phyloP scores from a whole-genome alignment of 257 asterid species.

The Pogostemon cablin region DNA sequence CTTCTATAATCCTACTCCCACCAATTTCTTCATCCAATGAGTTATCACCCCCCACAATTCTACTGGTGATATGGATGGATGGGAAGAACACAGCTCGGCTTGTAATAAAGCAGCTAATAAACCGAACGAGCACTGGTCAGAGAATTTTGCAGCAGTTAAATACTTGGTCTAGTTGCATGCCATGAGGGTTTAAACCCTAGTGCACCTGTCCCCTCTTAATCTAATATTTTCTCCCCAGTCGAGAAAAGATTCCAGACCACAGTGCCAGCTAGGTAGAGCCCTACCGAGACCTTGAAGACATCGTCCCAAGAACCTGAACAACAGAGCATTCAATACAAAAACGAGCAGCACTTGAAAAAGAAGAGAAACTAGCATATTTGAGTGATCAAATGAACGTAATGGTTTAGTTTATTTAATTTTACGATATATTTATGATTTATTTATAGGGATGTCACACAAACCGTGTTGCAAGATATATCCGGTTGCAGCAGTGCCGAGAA shows the following conservation, averaged over 20 bases:
- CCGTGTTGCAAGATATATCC: slow-evolving; percentile 96
- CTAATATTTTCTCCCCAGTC: slow-evolving; percentile 82
- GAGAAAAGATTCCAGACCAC: slow-evolving; percentile 86
- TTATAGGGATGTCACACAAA: slow-evolving; percentile 29
- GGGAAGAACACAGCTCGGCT: slow-evolving; percentile 10
- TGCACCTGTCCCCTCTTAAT: slow-evolving; percentile 29
- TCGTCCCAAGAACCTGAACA: slow-evolving; percentile 82
- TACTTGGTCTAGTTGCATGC: background rate
- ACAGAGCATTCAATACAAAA: background rate
- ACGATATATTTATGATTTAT: background rate
- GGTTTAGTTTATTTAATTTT: background rate
- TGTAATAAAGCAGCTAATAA: background rate
- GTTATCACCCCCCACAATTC: background rate
- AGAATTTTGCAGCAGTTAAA: background rate
- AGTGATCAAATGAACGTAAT: background rate
- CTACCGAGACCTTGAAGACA: slow-evolving; percentile 77
- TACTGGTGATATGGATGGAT: background rate
- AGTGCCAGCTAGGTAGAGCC: slow-evolving; percentile 78
- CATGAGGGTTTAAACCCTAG: no score
- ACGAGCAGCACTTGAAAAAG: background rate
- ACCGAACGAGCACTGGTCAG: slow-evolving; percentile 6
- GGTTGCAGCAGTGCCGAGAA: slow-evolving; percentile 87
- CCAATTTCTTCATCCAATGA: background rate
- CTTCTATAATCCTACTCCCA: slow-evolving; percentile 25
- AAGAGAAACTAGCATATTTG: background rate